Evolutionary conservation across 108 stramenopile species (phyloP).

Genomic region (Licmophora abbreviata): DNA sequence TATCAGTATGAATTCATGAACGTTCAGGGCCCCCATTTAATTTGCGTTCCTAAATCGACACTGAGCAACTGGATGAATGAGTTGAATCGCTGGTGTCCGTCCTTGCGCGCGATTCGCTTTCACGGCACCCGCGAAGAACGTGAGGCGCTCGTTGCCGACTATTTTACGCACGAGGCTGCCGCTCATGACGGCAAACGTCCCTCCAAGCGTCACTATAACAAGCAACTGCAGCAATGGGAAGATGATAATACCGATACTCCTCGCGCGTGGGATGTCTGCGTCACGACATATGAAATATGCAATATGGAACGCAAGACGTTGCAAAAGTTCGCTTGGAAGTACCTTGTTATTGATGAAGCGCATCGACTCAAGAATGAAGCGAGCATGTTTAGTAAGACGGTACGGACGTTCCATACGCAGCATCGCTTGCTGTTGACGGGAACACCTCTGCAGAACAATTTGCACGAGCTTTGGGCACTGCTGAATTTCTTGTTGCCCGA

Average conservation of each 20-base stretch:
- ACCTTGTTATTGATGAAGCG: slow-evolving; percentile 97
- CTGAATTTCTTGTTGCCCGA: slow-evolving; percentile 90
- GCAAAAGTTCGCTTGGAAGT: slow-evolving; percentile 89
- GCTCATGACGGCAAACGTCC: slow-evolving; percentile 73
- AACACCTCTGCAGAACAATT: slow-evolving; percentile 97
- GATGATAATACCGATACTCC: slow-evolving; percentile 82
- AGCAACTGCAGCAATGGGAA: slow-evolving; percentile 55
- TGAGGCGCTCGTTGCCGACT: slow-evolving; percentile 60
- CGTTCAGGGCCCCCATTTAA: slow-evolving; percentile 87
- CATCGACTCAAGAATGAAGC: slow-evolving; percentile 96
- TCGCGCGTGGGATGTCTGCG: slow-evolving; percentile 88
- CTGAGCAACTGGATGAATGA: slow-evolving; percentile 99
- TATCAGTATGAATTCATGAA: slow-evolving; percentile 69
- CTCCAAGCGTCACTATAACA: slow-evolving; percentile 43
- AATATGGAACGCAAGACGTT: slow-evolving; percentile 80
- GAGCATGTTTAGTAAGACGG: slow-evolving; percentile 85
- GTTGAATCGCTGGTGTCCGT: slow-evolving; percentile 91
- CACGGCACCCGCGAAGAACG: slow-evolving; percentile 89
- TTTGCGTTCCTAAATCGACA: slow-evolving; percentile 97
- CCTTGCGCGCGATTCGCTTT: slow-evolving; percentile 81
- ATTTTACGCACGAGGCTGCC: slow-evolving; percentile 73
- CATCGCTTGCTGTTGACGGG: slow-evolving; percentile 95
- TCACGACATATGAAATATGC: slow-evolving; percentile 97
- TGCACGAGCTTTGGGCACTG: slow-evolving; percentile 89
- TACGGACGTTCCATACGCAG: slow-evolving; percentile 79